Conservation (phyloP, 345 rosid genomes). For the Eucalyptus guilfoylei region DNA sequence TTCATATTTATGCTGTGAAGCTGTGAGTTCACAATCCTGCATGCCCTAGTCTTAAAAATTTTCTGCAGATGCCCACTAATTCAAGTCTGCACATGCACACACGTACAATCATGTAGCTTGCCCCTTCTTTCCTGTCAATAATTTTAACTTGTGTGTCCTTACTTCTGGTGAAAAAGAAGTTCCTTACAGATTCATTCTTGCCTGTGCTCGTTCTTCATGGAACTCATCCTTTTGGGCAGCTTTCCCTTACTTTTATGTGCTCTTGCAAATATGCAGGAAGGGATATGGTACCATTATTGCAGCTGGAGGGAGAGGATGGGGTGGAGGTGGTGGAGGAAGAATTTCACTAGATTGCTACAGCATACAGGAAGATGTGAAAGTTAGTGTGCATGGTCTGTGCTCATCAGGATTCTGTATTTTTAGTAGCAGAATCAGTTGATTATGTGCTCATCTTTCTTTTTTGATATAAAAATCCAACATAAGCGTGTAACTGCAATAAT, state of each 20-base stretch:
- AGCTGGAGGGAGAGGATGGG: constrained; percentile 90
- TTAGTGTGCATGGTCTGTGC: constrained; percentile 84
- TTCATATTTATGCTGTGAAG: constrained; percentile 47
- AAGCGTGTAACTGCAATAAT: background rate
- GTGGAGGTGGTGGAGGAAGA: constrained; percentile 99
- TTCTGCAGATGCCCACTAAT: background rate
- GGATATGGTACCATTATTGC: constrained; percentile 82
- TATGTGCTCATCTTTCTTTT: constrained; percentile 1
- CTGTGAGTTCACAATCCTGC: constrained; percentile 39
- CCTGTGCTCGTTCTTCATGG: background rate
- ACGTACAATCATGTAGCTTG: background rate
- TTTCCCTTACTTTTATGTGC: background rate
- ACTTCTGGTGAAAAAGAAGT: background rate
- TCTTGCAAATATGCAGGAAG: constrained; percentile 47
- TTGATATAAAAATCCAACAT: background rate
- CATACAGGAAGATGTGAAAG: constrained; percentile 84
- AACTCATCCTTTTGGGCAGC: background rate
- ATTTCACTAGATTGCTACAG: constrained; percentile 89
- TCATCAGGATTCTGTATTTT: background rate
- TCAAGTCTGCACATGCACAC: background rate
- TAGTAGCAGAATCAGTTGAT: constrained; percentile 2
- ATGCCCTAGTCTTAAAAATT: background rate
- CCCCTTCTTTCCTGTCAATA: background rate
- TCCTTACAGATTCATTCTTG: background rate
- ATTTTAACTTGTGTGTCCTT: background rate